Evolutionary conservation across 495 filamentous ascomycete genomes (phyloP).

Genomic region (Hypoxylon intermedium): DNA sequence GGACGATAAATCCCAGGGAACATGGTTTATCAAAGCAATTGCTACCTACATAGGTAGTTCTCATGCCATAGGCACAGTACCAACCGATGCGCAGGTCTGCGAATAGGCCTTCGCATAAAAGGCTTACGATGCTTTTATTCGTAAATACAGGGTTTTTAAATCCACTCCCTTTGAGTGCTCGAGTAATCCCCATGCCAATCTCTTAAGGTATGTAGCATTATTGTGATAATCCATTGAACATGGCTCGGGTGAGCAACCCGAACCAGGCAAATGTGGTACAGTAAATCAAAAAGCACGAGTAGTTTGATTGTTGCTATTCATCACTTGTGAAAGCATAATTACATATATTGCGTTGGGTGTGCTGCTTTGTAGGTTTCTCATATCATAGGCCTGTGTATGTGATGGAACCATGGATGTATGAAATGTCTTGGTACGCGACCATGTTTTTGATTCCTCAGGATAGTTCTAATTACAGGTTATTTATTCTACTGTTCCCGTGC

Average conservation of each 20-base stretch:
- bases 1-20: slow-evolving; percentile 18
- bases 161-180: neutral
- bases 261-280: no score
- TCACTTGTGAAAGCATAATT: no score
- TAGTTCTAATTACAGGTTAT: no score
- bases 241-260: neutral
- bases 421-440: no score
- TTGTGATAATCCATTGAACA: neutral
- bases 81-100: slow-evolving; percentile 5
- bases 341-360: no score
- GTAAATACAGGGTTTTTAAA: slow-evolving; percentile 30
- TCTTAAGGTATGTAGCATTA: neutral
- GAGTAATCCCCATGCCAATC: neutral
- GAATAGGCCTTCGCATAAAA: slow-evolving; percentile 8
- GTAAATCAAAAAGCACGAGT: no score
- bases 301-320: no score
- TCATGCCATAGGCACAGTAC: slow-evolving; percentile 14
- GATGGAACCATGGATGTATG: no score
- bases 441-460: no score
- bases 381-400: no score
- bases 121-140: slow-evolving; percentile 5
- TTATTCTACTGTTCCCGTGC: no score
- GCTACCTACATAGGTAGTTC: slow-evolving; percentile 16
- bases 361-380: no score
- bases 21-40: slow-evolving; percentile 30